A percentile compares a stretch with the other conserved stretches of the same genome.
These are phyloP conservation scores for Tulasnella sp. DNA, from an alignment of 768 basidiomycete genomes.

Conservation along the genomic window DNA sequence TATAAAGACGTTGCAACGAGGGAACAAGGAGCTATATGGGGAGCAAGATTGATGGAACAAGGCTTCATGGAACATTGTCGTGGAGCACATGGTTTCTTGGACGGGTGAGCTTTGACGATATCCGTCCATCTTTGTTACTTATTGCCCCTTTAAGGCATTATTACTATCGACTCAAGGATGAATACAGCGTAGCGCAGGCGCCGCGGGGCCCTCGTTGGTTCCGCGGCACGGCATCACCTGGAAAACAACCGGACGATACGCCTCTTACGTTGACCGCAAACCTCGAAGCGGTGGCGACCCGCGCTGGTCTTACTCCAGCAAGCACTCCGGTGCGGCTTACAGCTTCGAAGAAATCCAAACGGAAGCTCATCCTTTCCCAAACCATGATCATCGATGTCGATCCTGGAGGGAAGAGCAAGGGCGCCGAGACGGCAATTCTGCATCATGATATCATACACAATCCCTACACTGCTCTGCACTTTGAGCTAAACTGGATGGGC, in stretches of 20 bases:
- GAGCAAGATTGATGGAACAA: conserved; percentile 63
- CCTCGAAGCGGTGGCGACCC: conserved; percentile 11
- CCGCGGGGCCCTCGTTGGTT: conserved; percentile 61
- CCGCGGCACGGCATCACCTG: conserved; percentile 30
- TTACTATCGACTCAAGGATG: conserved; percentile 75
- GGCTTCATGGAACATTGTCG: conserved; percentile 82
- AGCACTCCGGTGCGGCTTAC: not conserved
- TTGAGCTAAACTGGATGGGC: conserved; percentile 96
- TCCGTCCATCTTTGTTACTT: not conserved
- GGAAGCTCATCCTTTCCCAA: conserved; percentile 69
- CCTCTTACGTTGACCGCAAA: conserved; percentile 7
- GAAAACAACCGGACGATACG: not conserved
- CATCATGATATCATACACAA: conserved; percentile 96
- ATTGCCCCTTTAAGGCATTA: conserved; percentile 54
- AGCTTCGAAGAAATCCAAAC: conserved; percentile 39
- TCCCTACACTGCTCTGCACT: conserved; percentile 89
- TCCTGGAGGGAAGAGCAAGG: conserved; percentile 53
- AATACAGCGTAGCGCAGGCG: conserved; percentile 62
- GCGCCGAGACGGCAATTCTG: conserved; percentile 78
- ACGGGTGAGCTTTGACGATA: conserved; percentile 48
- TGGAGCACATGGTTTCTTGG: conserved; percentile 72
- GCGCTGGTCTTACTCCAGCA: conserved; percentile 11
- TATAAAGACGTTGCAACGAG: conserved; percentile 82
- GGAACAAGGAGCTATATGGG: conserved; percentile 74
- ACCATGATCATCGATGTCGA: conserved; percentile 89